Conservation (phyloP, 495 filamentous ascomycete genomes). For the Penicillium angulare region DNA sequence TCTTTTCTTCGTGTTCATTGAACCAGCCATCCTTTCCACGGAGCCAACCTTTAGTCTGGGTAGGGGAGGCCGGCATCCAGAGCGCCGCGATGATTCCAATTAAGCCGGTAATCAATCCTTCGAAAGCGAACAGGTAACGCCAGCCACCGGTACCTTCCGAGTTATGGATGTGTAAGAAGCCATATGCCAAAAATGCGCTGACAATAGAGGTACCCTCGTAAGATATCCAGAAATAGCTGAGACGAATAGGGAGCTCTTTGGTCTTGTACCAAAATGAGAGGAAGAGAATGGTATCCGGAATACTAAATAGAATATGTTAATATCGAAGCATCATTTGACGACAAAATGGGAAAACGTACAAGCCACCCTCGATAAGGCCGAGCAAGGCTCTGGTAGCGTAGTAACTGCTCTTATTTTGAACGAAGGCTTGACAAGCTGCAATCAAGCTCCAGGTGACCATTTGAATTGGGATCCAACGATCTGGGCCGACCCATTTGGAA, state of each 20-base stretch:
- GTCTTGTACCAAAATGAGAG: slow-evolving; percentile 76
- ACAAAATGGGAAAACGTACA: too few relatives aligned
- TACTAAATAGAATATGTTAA: slow-evolving; percentile 25
- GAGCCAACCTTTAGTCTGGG: slow-evolving; percentile 65
- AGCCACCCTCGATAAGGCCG: slow-evolving; percentile 75
- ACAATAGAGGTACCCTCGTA: slow-evolving; percentile 64
- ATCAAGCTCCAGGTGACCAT: slow-evolving; percentile 78
- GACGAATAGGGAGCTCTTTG: slow-evolving; percentile 63
- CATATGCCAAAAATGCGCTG: slow-evolving; percentile 68
- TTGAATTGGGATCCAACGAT: slow-evolving; percentile 81
- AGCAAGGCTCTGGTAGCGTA: slow-evolving; percentile 63
- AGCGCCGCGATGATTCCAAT: slow-evolving; percentile 64
- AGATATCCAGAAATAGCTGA: slow-evolving; percentile 72
- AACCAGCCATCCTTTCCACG: slow-evolving; percentile 75
- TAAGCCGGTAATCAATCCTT: slow-evolving; percentile 53
- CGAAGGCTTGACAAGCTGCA: slow-evolving; percentile 63
- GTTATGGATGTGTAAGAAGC: slow-evolving; percentile 65
- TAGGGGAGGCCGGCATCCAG: slow-evolving; percentile 71
- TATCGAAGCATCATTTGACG: too few relatives aligned
- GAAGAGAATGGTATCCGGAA: slow-evolving; percentile 58
- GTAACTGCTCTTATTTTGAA: slow-evolving; percentile 61
- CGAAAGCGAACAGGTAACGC: slow-evolving; percentile 67
- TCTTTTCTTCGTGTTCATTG: slow-evolving; percentile 48
- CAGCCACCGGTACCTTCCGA: slow-evolving; percentile 62
- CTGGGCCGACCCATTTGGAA: slow-evolving; percentile 72